Evolutionary conservation across 2,329 filamentous ascomycete genomes (phyloP), one percentile per base, ranked within the genome.

Genomic region (Seiridium unicorne): DNA sequence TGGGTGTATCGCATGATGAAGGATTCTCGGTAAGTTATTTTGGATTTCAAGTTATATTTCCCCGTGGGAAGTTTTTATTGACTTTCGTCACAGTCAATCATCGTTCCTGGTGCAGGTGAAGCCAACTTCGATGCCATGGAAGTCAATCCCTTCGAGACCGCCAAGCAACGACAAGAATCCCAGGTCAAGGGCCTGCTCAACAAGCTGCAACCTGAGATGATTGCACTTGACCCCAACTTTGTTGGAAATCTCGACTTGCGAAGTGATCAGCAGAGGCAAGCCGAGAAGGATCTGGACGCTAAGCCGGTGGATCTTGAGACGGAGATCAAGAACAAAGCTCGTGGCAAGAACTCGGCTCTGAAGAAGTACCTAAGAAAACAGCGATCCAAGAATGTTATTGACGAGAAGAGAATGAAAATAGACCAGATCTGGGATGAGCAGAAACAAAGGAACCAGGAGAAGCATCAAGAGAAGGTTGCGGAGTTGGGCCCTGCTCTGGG

Each of bases 181-280:
- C 95, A 99, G 76, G 93, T 99, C 74, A 92, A 91, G 79, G 82
- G 85, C 10, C 82, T 99, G 64, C 86, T 99, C 68, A 96, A 96
- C 82, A 99, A 99, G 80, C 82, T 99, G 53, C 88, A 93, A 70
- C 94, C 95, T 3, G 94, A 97, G 72, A 99, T 98, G 92, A 99
- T 99, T 64, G 91, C 92, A 1, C 81, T 99, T 31, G 89, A 99
- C 72, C 94, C 95, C 66, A 90, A 95, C 75, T 96, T 93, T 72
- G 87, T 99, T 68, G 95, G 95, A 59, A 92, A 88, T 66, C 82
- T 99, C 38, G 93, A 99, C 72, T 80, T 93, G 60, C 85, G 91
- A 55, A 92, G 89, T 42, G 87, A 93, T 62, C 84, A 91, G 77
- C 89, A 95, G 79, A 84, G 89, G 54, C 84, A 87, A 70, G 87